Percentiles rank a stretch among this genome's conserved stretches.
phyloP scores from a whole-genome alignment of 129 eudicot species.

The Sambucus nigra region DNA sequence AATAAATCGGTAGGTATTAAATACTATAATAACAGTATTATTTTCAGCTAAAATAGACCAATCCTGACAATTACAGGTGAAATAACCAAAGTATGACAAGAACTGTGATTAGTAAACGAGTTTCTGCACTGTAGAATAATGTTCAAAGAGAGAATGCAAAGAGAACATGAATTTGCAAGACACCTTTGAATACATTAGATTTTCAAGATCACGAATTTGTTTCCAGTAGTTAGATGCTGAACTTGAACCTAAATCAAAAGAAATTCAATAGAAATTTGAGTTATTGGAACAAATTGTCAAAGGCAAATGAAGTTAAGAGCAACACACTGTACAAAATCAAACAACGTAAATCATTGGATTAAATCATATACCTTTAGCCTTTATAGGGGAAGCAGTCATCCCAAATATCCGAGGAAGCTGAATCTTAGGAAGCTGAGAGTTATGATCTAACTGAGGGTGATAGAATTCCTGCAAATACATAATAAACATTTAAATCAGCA shows the following conservation, averaged over 20 bases:
- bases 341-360: not conserved
- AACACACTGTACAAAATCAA: not conserved
- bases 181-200: constrained; percentile 79
- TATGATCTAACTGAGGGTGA: constrained; percentile 28
- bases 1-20: too few relatives aligned
- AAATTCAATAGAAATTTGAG: constrained; percentile 3
- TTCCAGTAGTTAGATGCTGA: constrained; percentile 41
- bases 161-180: not conserved
- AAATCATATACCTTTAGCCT: constrained; percentile 55
- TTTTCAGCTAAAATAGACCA: too few relatives aligned
- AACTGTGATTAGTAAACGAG: too few relatives aligned
- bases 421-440: constrained; percentile 21
- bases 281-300: not conserved
- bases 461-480: constrained; percentile 58
- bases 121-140: too few relatives aligned
- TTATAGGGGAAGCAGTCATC: constrained; percentile 92
- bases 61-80: too few relatives aligned
- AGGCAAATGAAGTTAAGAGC: not conserved
- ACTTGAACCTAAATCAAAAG: constrained; percentile 32
- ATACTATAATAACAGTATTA: too few relatives aligned
- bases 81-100: too few relatives aligned
- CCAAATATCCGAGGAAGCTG: constrained; percentile 82
- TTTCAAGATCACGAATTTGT: constrained; percentile 59
- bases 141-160: not conserved
- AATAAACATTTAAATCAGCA: not conserved